phyloP scores from a whole-genome alignment of 371 early-diverging fungal species.

The Polyrhizophydium stewartii region DNA sequence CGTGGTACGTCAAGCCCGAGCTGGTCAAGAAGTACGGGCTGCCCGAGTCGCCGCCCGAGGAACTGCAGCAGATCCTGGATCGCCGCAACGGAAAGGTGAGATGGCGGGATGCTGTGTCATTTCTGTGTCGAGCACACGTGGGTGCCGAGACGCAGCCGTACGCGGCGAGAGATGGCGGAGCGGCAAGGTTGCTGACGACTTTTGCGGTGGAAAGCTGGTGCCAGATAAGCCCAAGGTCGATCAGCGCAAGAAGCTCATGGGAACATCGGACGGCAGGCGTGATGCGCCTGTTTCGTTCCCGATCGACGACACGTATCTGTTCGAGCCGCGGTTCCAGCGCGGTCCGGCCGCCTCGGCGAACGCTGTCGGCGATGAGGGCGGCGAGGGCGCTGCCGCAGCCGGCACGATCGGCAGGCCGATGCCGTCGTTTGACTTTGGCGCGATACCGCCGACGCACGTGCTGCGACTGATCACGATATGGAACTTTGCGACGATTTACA shows the following conservation, averaged over 20 bases:
- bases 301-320: constrained; percentile 36
- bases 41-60: constrained; percentile 18
- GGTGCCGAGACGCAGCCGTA: too few species aligned
- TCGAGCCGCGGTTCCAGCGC: constrained; percentile 1
- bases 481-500: constrained; percentile 23
- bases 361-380: not conserved
- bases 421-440: constrained; percentile 20
- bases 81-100: constrained; percentile 11
- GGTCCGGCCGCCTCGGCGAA: too few species aligned
- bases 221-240: too few species aligned
- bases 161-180: too few species aligned
- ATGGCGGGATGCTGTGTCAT: too few species aligned
- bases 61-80: constrained; percentile 15
- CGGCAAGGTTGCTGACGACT: too few species aligned
- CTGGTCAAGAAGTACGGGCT: constrained; percentile 27
- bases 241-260: not conserved
- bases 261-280: not conserved
- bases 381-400: too few species aligned
- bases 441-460: constrained; percentile 9
- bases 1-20: constrained; percentile 54
- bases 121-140: too few species aligned
- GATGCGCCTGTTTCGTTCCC: constrained; percentile 19
- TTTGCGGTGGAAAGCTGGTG: too few species aligned
- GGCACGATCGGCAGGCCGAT: too few species aligned
- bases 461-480: constrained; percentile 21